These are phyloP conservation scores for Gentiana macrophylla DNA, from an alignment of 257 asterid species.

Conservation along the genomic window DNA sequence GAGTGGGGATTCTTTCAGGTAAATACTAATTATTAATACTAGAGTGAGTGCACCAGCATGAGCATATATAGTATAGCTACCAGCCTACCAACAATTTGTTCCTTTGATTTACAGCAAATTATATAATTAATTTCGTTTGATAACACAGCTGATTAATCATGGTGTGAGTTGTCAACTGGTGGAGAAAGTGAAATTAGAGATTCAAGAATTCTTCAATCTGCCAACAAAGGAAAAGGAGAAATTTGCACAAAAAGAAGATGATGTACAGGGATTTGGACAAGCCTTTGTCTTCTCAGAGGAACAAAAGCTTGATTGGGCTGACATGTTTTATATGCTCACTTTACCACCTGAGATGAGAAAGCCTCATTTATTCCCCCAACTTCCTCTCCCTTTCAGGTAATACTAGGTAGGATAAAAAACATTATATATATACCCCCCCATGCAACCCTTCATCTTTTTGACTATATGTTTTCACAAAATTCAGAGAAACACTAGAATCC, in stretches of 20 bases:
- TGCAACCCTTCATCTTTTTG: background rate
- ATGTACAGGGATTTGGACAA: conserved; percentile 7
- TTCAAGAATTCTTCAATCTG: conserved; percentile 5
- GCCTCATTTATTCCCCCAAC: conserved; percentile 10
- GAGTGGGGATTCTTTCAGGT: conserved; percentile 42
- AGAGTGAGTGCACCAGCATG: too few species aligned
- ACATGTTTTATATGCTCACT: conserved; percentile 9
- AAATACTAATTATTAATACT: too few species aligned
- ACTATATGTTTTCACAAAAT: background rate
- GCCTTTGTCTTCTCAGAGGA: conserved; percentile 11
- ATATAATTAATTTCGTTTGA: too few species aligned
- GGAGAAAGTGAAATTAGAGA: conserved; percentile 8
- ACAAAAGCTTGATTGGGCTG: conserved; percentile 15
- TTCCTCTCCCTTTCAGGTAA: conserved; percentile 9
- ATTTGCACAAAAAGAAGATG: conserved; percentile 9
- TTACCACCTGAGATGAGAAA: conserved; percentile 7
- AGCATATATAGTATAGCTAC: too few species aligned
- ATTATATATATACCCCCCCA: background rate
- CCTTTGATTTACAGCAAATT: too few species aligned
- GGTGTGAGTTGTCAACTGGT: conserved; percentile 7
- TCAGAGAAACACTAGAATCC: background rate
- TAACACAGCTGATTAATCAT: conserved; percentile 9
- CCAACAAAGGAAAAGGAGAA: conserved; percentile 7
- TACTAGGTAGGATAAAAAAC: too few species aligned
- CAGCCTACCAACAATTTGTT: too few species aligned